phyloP scores from a whole-genome alignment of 441 rosid genomes.

The Populus trichocarpa region DNA sequence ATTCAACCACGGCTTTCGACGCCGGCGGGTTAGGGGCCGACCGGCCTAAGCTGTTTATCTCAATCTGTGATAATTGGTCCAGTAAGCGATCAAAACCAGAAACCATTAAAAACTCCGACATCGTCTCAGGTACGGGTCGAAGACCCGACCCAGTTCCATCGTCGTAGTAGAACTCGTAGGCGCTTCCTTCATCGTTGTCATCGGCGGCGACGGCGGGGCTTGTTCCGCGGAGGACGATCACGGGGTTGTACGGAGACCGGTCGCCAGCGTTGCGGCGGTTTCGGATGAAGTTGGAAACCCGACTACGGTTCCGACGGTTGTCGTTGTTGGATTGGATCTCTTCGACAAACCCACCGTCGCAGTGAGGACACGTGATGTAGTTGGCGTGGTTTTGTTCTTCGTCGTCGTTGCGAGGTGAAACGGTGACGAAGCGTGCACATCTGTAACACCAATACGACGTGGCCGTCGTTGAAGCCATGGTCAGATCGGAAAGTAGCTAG shows the following conservation, averaged over 20 bases:
- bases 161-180: conserved; percentile 60
- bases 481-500: background rate
- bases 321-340: conserved; percentile 39
- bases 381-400: background rate
- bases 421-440: conserved; percentile 55
- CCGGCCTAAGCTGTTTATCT: conserved; percentile 48
- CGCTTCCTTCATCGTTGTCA: conserved; percentile 23
- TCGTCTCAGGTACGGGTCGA: conserved; percentile 57
- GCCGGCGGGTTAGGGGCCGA: conserved; percentile 59
- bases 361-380: conserved; percentile 51
- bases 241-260: conserved; percentile 64
- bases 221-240: conserved; percentile 66
- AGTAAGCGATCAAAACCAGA: conserved; percentile 68
- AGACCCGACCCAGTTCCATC: conserved; percentile 71
- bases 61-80: conserved; percentile 65
- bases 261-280: conserved; percentile 35
- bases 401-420: conserved; percentile 14
- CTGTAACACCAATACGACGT: conserved; percentile 81
- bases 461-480: conserved; percentile 33
- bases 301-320: conserved; percentile 30
- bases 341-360: conserved; percentile 71
- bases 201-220: conserved; percentile 22
- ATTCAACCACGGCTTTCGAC: conserved; percentile 70
- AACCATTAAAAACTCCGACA: conserved; percentile 68
- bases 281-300: conserved; percentile 22